phyloP scores from a whole-genome alignment of 148 eudicot genomes.

The Camellia lanceoleosa region DNA sequence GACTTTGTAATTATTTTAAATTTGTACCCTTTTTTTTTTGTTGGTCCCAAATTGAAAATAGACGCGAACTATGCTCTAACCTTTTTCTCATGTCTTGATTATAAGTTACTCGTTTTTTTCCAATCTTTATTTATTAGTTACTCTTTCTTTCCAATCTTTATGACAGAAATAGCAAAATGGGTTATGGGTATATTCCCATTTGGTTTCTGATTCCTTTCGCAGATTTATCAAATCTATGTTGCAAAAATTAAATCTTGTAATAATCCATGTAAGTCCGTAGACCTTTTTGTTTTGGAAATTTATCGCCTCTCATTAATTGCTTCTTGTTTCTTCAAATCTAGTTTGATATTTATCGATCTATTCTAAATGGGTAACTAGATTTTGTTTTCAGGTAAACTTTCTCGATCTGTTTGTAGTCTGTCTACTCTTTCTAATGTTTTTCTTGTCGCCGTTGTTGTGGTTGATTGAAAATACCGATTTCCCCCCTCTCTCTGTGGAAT shows the following conservation, averaged over 20 bases:
- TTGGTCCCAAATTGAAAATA: background rate
- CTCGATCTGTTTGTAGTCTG: background rate
- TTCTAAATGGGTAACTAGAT: background rate
- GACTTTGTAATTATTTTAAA: too few relatives aligned
- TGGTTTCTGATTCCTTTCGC: slow-evolving; percentile 4
- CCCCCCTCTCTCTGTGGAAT: background rate
- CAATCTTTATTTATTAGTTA: background rate
- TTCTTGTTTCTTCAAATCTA: background rate
- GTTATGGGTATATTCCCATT: background rate
- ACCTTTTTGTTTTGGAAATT: background rate
- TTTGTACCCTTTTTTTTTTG: too few relatives aligned
- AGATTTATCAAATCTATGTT: slow-evolving; percentile 3
- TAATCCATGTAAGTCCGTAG: background rate
- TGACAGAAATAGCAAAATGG: background rate
- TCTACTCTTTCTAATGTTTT: background rate
- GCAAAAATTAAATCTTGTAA: background rate
- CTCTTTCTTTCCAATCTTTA: background rate
- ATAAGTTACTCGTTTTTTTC: background rate
- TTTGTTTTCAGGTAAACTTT: background rate
- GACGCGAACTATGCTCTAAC: background rate
- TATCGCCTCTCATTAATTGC: background rate
- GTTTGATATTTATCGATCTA: slow-evolving; percentile 5
- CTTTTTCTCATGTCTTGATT: background rate
- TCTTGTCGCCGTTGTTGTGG: background rate
- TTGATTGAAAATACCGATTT: background rate